phyloP scores from a whole-genome alignment of 129 eudicot species.

The Cynara cardunculus region DNA sequence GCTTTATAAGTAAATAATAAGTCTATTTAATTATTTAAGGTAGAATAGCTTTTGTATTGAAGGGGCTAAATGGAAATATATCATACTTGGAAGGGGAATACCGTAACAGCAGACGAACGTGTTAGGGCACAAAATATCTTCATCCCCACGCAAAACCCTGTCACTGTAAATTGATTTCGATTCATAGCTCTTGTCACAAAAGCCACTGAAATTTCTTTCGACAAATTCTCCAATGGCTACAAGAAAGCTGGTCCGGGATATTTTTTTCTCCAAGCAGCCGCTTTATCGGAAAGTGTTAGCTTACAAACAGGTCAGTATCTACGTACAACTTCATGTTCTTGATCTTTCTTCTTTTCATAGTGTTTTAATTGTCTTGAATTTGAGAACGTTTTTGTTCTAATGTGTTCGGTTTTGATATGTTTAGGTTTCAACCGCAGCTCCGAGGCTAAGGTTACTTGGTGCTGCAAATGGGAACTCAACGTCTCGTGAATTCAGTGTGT shows the following conservation, averaged over 20 bases:
- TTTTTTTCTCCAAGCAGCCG: slow-evolving; percentile 20
- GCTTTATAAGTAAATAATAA: too few species aligned
- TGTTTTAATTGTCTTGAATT: background rate
- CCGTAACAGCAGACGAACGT: background rate
- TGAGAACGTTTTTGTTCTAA: background rate
- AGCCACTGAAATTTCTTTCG: background rate
- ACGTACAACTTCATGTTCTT: background rate
- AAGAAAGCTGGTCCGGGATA: slow-evolving; percentile 29
- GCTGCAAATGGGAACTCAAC: slow-evolving; percentile 17
- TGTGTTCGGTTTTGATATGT: slow-evolving; percentile 1
- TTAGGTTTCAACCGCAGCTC: slow-evolving; percentile 27
- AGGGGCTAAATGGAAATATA: background rate
- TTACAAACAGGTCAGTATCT: slow-evolving; percentile 21
- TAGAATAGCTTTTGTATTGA: background rate
- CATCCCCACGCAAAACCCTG: slow-evolving; percentile 34
- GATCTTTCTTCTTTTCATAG: background rate
- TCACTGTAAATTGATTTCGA: slow-evolving; percentile 8
- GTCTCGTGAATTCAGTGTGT: slow-evolving; percentile 37
- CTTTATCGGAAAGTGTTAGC: slow-evolving; percentile 28
- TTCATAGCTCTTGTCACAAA: background rate
- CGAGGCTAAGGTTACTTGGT: slow-evolving; percentile 24
- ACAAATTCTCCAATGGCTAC: slow-evolving; percentile 27
- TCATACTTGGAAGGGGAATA: background rate
- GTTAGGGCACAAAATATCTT: slow-evolving; percentile 40
- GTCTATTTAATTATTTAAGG: background rate